Evolutionary conservation across 345 rosid genomes (phyloP), one percentile per base, ranked within the genome.

Genomic region (Citrus medica): DNA sequence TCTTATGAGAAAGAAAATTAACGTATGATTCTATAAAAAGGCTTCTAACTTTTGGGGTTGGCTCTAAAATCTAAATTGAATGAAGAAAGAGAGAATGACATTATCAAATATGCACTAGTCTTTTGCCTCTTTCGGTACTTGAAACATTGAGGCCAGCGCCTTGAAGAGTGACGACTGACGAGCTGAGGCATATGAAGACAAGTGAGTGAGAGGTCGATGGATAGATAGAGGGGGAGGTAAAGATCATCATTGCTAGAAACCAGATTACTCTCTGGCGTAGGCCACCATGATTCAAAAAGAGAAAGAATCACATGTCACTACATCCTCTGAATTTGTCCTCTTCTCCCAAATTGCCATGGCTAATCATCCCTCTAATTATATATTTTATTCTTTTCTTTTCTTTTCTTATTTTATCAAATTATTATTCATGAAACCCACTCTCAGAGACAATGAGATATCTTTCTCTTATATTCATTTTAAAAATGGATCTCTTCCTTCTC

Each of bases 181-280:
- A 66, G 59, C 51, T 2, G 42, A 58, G 73, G 22, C 58, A 17
- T 17, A 53, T 32, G 68, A 71, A 22, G 67, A 65, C 60, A 67
- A 33, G 71, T 32, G 71, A 78, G 35, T 12, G 78, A 58, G 68
- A 60, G 77, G 13, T 19, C 66, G 77, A 73, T 72, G 58, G 79
- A 60, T 5, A 17, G 78, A 71, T 67, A 73, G 75, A 68, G n/a
- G 66, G 9, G 37, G 22, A 46, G 56, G 56, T 48, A 78, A 80
- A 74, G 67, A 77, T 71, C 76, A 85, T 87, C 76, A 87, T 82
- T 85, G 84, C 87, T 82, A 87, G 82, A 84, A 82, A 86, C 86
- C 89, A 89, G 88, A 89, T 85, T 84, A 89, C 86, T 89, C 92
- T 79, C 90, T 85, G 88, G 87, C 85, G 86, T 88, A 92, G 94